Evolutionary conservation across 2,329 filamentous ascomycete genomes (phyloP).

Genomic region (Colletotrichum gigasporum): DNA sequence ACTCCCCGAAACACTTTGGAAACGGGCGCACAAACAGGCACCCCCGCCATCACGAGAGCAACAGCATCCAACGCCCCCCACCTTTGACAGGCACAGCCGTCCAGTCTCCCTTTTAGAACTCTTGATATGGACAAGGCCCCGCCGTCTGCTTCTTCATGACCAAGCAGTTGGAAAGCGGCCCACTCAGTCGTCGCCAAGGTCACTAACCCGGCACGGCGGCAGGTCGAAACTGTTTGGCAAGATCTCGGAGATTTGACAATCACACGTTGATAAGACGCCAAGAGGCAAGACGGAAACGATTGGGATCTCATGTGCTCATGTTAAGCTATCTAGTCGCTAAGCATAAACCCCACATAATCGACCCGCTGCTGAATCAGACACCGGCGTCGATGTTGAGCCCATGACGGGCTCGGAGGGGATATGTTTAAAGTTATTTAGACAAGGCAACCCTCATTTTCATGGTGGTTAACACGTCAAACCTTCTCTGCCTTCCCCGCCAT

Average conservation of each 20-base stretch:
- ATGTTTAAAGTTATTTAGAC: not conserved
- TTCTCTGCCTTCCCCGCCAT: not conserved
- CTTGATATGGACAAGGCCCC: not conserved
- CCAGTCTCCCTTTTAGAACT: not conserved
- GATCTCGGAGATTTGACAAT: not conserved
- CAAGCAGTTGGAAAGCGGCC: not conserved
- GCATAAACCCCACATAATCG: slow-evolving; percentile 9
- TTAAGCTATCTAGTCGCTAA: slow-evolving; percentile 10
- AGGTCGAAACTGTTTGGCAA: not conserved
- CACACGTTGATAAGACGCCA: not conserved
- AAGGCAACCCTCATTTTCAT: not conserved
- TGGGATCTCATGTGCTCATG: slow-evolving; percentile 3
- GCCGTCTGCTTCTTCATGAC: not conserved
- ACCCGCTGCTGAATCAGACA: not conserved
- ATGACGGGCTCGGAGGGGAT: slow-evolving; percentile 11
- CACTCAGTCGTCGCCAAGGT: too few relatives aligned
- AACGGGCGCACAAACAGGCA: slow-evolving; percentile 9
- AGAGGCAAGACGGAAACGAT: not conserved
- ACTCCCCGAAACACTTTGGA: slow-evolving; percentile 29
- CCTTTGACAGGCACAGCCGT: not conserved
- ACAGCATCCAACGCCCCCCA: not conserved
- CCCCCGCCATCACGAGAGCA: not conserved
- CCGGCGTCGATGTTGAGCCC: slow-evolving; percentile 20
- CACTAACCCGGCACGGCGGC: too few relatives aligned
- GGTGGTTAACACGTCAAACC: not conserved